These are phyloP conservation scores for Spinellus fusiger DNA, from an alignment of 192 early-diverging fungal species.

Conservation along the genomic window DNA sequence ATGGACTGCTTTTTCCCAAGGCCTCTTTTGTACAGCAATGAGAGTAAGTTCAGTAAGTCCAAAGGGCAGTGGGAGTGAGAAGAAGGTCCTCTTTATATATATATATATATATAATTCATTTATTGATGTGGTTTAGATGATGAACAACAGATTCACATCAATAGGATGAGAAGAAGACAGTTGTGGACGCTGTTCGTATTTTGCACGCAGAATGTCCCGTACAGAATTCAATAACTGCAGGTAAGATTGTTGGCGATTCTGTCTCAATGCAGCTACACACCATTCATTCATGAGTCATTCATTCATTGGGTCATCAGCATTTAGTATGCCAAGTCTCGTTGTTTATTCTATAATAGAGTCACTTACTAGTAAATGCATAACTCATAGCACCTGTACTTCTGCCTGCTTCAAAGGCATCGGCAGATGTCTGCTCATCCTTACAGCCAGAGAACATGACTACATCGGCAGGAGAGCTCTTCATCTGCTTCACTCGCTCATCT, in stretches of 20 bases:
- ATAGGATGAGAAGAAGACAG: slow-evolving; percentile 57
- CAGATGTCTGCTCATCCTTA: slow-evolving; percentile 80
- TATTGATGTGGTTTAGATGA: slow-evolving; percentile 10
- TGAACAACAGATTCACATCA: slow-evolving; percentile 32
- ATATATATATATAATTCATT: not conserved
- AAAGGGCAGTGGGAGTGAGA: too few species aligned
- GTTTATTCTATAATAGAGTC: not conserved
- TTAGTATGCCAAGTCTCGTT: not conserved
- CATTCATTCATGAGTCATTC: not conserved
- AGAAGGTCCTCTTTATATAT: slow-evolving; percentile 1
- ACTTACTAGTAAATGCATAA: slow-evolving; percentile 60
- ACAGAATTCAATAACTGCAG: slow-evolving; percentile 64
- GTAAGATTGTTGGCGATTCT: slow-evolving; percentile 59
- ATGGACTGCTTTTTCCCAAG: too few species aligned
- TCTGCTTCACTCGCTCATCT: slow-evolving; percentile 11
- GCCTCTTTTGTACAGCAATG: too few species aligned
- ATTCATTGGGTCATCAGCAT: not conserved
- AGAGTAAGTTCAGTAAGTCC: too few species aligned
- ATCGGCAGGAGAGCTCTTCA: slow-evolving; percentile 55
- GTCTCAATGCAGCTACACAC: slow-evolving; percentile 34
- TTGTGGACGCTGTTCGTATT: slow-evolving; percentile 79
- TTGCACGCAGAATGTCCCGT: slow-evolving; percentile 53
- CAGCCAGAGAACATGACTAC: slow-evolving; percentile 81
- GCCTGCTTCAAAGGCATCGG: slow-evolving; percentile 60
- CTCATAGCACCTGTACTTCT: slow-evolving; percentile 71